phyloP scores from a whole-genome alignment of 305 asterid species.

The Solanum hybrid region DNA sequence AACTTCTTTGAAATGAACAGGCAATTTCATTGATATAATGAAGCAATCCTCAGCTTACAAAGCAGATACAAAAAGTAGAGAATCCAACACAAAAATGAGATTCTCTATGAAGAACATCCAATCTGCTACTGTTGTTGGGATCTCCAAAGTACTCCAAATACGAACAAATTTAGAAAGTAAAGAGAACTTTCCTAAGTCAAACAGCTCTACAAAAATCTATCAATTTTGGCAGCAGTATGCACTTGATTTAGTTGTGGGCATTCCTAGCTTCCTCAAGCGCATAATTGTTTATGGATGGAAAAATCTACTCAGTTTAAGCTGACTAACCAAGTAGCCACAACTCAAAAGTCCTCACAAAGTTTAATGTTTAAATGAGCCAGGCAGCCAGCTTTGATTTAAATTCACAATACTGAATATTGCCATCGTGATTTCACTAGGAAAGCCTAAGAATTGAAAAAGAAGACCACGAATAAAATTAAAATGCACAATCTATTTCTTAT shows the following conservation, averaged over 20 bases:
- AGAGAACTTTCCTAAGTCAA: neutral
- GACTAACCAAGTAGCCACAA: neutral
- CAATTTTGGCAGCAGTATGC: neutral
- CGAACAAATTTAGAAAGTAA: neutral
- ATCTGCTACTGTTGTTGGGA: neutral
- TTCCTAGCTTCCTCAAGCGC: neutral
- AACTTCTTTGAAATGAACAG: neutral
- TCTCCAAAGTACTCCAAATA: neutral
- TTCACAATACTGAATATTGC: neutral
- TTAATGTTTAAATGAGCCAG: neutral
- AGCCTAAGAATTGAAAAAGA: neutral
- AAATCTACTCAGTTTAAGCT: neutral
- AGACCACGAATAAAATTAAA: neutral
- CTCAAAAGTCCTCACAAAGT: neutral
- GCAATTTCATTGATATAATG: neutral
- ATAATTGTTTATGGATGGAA: neutral
- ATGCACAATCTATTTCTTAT: neutral
- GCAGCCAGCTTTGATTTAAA: neutral
- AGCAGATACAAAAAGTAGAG: neutral
- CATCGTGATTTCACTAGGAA: neutral
- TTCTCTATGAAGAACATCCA: neutral
- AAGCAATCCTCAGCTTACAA: neutral
- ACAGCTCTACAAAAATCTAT: neutral
- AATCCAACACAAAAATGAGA: neutral
- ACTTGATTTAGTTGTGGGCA: neutral